phyloP scores from a whole-genome alignment of 1,284 basidiomycete genomes.

The Papiliotrema flavescens region DNA sequence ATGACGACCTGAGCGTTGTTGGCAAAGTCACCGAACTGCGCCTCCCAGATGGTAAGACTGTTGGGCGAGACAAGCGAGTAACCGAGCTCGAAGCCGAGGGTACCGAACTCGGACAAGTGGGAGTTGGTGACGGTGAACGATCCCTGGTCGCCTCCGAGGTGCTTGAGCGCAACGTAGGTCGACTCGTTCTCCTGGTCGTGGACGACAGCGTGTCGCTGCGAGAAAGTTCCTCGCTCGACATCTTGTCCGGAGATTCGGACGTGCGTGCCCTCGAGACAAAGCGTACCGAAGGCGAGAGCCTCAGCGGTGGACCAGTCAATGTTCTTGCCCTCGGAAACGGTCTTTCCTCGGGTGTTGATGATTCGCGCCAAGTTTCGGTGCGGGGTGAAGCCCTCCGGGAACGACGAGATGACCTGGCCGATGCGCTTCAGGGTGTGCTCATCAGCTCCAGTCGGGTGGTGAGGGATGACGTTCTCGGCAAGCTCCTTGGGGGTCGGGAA shows the following conservation, averaged over 20 bases:
- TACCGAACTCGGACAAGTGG: conserved; percentile 91
- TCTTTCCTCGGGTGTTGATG: conserved; percentile 79
- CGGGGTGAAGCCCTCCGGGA: conserved; percentile 78
- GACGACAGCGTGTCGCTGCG: conserved; percentile 96
- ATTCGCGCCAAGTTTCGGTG: conserved; percentile 96
- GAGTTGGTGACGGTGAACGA: conserved; percentile 96
- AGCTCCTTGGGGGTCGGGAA: conserved; percentile 97
- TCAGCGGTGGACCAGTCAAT: conserved; percentile 99
- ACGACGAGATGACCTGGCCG: conserved; percentile 79
- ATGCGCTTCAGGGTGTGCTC: conserved; percentile 76
- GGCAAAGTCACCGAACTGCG: conserved; percentile 97
- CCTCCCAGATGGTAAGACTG: conserved; percentile 95
- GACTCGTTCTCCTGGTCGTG: conserved; percentile 93
- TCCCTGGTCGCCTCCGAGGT: conserved; percentile 82
- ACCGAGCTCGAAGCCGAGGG: conserved; percentile 95
- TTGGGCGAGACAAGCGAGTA: conserved; percentile 97
- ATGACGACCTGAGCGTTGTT: conserved; percentile 66
- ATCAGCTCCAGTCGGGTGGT: conserved; percentile 78
- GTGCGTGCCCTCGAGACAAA: conserved; percentile 88
- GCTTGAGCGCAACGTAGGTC: conserved; percentile 84
- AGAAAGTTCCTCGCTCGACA: conserved; percentile 99
- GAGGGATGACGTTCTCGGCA: conserved; percentile 85
- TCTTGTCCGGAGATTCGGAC: conserved; percentile 97
- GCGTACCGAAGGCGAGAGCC: conserved; percentile 90
- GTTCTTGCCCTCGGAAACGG: conserved; percentile 81